Conservation (phyloP, 148 eudicot genomes). For the Persicaria maculosa region DNA sequence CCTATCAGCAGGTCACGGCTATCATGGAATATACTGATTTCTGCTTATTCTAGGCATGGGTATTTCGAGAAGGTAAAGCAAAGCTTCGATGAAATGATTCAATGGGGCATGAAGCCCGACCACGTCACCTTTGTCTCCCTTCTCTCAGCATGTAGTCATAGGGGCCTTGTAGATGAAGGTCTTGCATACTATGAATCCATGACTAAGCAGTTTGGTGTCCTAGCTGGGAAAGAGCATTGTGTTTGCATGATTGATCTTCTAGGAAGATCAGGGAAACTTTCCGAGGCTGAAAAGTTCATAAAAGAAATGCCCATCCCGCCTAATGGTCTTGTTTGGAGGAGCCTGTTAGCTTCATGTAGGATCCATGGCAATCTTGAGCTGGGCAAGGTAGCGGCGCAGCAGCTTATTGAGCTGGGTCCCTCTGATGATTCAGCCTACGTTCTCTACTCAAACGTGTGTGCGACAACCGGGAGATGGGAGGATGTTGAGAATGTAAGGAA, state of each 20-base stretch:
- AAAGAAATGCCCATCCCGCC: constrained; percentile 64
- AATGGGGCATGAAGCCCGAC: constrained; percentile 42
- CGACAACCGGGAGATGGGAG: constrained; percentile 64
- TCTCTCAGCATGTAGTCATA: constrained; percentile 77
- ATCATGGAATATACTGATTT: constrained; percentile 73
- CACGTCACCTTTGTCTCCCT: constrained; percentile 79
- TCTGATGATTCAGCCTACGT: constrained; percentile 80
- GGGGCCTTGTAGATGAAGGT: constrained; percentile 73
- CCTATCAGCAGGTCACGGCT: constrained; percentile 35
- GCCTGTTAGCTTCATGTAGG: constrained; percentile 58
- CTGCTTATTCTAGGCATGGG: constrained; percentile 65
- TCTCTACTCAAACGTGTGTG: constrained; percentile 72
- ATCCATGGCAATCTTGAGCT: constrained; percentile 57
- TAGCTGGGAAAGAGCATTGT: constrained; percentile 64
- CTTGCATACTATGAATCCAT: constrained; percentile 46
- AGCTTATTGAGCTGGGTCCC: constrained; percentile 51
- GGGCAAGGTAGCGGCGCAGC: constrained; percentile 51
- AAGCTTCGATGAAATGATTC: constrained; percentile 55
- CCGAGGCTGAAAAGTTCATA: constrained; percentile 57
- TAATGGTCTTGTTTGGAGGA: constrained; percentile 63
- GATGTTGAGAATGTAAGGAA: constrained; percentile 47
- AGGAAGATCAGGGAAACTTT: constrained; percentile 62
- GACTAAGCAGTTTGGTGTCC: constrained; percentile 52
- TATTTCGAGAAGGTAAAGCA: constrained; percentile 43
- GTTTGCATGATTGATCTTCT: constrained; percentile 73